A percentile compares a stretch with the other conserved stretches of the same genome.
Conservation (phyloP, 768 basidiomycete species). For the Russula olivacea region DNA sequence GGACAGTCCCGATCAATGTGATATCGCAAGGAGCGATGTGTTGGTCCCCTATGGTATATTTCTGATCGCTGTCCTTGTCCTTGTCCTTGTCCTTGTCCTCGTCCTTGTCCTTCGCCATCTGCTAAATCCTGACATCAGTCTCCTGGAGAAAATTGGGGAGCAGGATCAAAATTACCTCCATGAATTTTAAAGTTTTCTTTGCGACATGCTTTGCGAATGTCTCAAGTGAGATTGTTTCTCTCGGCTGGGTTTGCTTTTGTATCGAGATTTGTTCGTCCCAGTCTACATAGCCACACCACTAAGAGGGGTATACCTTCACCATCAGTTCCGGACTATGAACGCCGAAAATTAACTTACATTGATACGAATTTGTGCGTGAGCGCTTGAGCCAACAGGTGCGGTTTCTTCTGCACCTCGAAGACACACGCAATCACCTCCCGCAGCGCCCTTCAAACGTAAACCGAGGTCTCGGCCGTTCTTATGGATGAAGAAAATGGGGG, state of each 20-base stretch:
- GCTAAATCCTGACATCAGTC: background rate
- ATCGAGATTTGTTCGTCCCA: slow-evolving; percentile 11
- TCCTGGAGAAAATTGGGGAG: background rate
- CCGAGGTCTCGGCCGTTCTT: background rate
- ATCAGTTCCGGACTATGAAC: background rate
- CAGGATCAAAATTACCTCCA: background rate
- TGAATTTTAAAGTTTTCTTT: slow-evolving; percentile 1
- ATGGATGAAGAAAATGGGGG: slow-evolving; percentile 15
- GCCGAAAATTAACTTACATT: background rate
- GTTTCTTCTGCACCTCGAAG: background rate
- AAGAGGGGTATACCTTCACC: background rate
- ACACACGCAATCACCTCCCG: background rate
- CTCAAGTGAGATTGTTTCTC: background rate
- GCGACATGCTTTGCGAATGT: slow-evolving; percentile 16
- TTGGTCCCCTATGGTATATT: background rate
- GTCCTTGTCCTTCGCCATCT: background rate
- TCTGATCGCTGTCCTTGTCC: too few species aligned
- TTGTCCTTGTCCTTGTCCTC: background rate
- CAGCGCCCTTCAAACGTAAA: background rate
- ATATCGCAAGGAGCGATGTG: background rate
- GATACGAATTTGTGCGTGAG: slow-evolving; percentile 18
- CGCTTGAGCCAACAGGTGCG: background rate
- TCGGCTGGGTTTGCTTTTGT: background rate
- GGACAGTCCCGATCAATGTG: slow-evolving; percentile 6
- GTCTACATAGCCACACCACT: slow-evolving; percentile 16